Evolutionary conservation across 1,284 basidiomycete genomes (phyloP), one percentile per base, ranked within the genome.

Genomic region (Schizophyllum amplum): DNA sequence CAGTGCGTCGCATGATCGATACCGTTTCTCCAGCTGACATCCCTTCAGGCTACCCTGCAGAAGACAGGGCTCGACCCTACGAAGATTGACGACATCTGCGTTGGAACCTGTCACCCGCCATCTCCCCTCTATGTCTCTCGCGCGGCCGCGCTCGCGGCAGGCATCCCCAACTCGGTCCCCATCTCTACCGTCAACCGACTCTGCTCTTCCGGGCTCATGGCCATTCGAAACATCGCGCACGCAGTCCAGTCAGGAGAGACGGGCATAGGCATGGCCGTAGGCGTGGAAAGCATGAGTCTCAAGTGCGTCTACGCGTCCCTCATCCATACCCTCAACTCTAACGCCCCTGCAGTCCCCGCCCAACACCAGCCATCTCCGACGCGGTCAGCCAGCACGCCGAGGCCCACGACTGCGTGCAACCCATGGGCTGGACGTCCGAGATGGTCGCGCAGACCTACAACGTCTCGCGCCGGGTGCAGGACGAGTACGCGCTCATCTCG

Each of bases 401-500:
- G 61, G 85, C 90, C 0, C 75, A 83, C 59, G 90, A 92, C 64
- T 92, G 85, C 63, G 80, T 89, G 54, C 85, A 90, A 88, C 89
- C 92, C 15, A 94, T 94, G 92, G 92, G 92, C 11, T 94, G 92
- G 92, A 94, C 92, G 1, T 90, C 89, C 2, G 92, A 94, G 68
- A 87, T 90, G 81, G 88, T 92, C 20, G 90, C 90, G 17, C 71
- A 86, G 62, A 77, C 83, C 23, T 94, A 87, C 72, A 78, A 84
- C 46, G 73, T 94, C 57, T 78, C 88, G 17, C 82, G 92, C 15
- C 72, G 82, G 66, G 87, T 82, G 67, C 90, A 93, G 72, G 92
- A 94, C 68, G 77, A 87, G 63, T 92, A 86, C 66, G 91, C 92
- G 0, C 74, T 90, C 24, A 81, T 90, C 54, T 93, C 91, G 0